Conservation (phyloP, 495 filamentous ascomycete species). For the Daldinia childiae region DNA sequence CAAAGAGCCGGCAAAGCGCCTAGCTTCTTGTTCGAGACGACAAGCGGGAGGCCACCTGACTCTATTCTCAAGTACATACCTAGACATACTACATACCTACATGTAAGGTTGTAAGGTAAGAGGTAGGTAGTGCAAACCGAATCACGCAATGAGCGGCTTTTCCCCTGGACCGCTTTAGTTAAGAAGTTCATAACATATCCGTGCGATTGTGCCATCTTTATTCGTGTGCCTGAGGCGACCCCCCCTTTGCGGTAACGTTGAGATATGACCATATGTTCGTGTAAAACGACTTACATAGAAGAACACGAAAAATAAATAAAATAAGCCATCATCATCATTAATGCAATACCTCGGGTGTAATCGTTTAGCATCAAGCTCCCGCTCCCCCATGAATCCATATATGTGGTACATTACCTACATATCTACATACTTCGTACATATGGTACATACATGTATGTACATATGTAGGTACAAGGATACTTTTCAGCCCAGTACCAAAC, state of each 20-base stretch:
- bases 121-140: slow-evolving; percentile 17
- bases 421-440: neutral
- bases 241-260: slow-evolving; percentile 1
- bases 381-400: neutral
- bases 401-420: neutral
- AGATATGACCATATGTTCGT: slow-evolving; percentile 5
- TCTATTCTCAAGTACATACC: slow-evolving; percentile 12
- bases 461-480: neutral
- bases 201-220: slow-evolving; percentile 35
- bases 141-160: slow-evolving; percentile 35
- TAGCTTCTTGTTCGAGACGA: slow-evolving; percentile 21
- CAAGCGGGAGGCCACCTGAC: slow-evolving; percentile 33
- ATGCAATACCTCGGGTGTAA: slow-evolving; percentile 2
- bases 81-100: neutral
- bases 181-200: slow-evolving; percentile 29
- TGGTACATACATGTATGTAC: neutral
- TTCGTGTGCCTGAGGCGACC: slow-evolving; percentile 32
- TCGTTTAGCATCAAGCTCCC: neutral
- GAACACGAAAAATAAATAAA: neutral
- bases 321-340: slow-evolving; percentile 1
- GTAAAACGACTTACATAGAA: slow-evolving; percentile 1
- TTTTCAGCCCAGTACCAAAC: slow-evolving; percentile 1
- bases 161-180: slow-evolving; percentile 18
- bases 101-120: neutral
- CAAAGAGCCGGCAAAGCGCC: slow-evolving; percentile 24